Conservation (phyloP, 2,329 filamentous ascomycete genomes). For the Sporothrix globosa region DNA sequence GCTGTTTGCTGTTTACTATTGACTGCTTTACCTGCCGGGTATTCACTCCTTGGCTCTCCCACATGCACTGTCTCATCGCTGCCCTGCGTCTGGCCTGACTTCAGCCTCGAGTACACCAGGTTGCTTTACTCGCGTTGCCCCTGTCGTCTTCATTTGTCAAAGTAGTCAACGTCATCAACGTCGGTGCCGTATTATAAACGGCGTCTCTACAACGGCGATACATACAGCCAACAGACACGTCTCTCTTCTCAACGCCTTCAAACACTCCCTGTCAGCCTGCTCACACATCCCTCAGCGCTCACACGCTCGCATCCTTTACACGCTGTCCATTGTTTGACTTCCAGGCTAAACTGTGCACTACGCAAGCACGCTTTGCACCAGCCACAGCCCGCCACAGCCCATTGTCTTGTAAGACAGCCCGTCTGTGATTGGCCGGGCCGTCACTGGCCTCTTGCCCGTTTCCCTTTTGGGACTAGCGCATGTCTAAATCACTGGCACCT, state of each 20-base stretch:
- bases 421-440: slow-evolving; percentile 20
- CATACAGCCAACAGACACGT: not conserved
- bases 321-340: not conserved
- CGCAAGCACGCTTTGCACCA: not conserved
- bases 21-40: not conserved
- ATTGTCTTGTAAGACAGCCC: slow-evolving; percentile 18
- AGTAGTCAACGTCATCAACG: not conserved
- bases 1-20: not conserved
- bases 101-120: not conserved
- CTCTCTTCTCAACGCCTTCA: not conserved
- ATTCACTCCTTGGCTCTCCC: too few relatives aligned
- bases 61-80: not conserved
- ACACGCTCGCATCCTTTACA: not conserved
- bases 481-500: too few relatives aligned
- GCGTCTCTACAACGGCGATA: not conserved
- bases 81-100: slow-evolving; percentile 11
- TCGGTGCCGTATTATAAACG: not conserved
- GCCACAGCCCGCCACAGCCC: not conserved
- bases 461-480: slow-evolving; percentile 5
- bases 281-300: not conserved
- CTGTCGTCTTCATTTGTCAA: not conserved
- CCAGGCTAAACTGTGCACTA: not conserved
- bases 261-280: not conserved
- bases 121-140: not conserved
- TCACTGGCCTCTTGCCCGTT: not conserved